phyloP scores from a whole-genome alignment of 176 grass and related monocot genomes.

The Triticum turgidum region DNA sequence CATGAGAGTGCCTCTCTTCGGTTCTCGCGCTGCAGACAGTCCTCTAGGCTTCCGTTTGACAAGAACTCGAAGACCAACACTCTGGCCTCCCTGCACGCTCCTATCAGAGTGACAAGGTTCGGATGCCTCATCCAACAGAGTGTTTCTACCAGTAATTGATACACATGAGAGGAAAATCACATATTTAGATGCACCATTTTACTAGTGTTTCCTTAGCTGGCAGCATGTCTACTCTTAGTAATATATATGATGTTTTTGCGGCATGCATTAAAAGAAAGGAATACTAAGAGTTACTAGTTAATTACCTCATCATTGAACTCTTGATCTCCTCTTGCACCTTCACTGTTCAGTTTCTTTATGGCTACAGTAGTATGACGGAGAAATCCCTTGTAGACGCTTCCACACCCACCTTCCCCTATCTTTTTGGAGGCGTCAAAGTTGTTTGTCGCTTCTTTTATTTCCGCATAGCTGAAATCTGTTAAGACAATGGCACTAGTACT shows the following conservation, averaged over 20 bases:
- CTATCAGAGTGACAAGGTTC: constrained; percentile 63
- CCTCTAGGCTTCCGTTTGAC: constrained; percentile 61
- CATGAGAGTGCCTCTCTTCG: constrained; percentile 34
- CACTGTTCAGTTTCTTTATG: constrained; percentile 60
- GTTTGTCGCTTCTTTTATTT: constrained; percentile 59
- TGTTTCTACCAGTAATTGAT: constrained; percentile 49
- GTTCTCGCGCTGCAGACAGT: constrained; percentile 38
- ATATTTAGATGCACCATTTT: background rate
- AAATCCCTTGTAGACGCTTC: constrained; percentile 63
- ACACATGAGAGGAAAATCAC: constrained; percentile 24
- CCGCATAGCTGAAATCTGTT: background rate
- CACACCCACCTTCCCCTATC: constrained; percentile 72
- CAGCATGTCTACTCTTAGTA: too few species aligned
- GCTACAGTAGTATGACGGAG: constrained; percentile 59
- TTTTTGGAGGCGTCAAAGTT: constrained; percentile 47
- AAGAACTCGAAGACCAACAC: constrained; percentile 61
- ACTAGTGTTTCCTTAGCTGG: too few species aligned
- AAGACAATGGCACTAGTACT: background rate
- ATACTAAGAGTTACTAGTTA: constrained; percentile 8
- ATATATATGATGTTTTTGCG: too few species aligned
- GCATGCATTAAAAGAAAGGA: too few species aligned
- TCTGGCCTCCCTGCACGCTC: constrained; percentile 54
- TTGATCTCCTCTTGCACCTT: constrained; percentile 42
- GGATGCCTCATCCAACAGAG: constrained; percentile 63
- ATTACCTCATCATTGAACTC: constrained; percentile 60